These are phyloP conservation scores for Spironucleus salmonicida DNA, from an alignment of 208 protist genomes.

Conservation along the genomic window DNA sequence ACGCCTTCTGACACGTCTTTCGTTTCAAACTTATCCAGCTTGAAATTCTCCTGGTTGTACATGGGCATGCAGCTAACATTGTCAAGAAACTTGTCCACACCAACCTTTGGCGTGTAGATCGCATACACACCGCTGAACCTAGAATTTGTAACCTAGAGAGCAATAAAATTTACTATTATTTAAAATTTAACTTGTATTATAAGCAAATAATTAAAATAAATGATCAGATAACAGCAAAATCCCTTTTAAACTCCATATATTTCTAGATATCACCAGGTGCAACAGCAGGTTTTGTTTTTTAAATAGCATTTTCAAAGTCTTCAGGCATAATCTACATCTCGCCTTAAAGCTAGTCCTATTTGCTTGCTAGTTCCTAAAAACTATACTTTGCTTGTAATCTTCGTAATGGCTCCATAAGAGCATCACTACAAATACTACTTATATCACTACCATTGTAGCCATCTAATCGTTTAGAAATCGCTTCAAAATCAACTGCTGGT, in stretches of 20 bases:
- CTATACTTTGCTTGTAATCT: background rate
- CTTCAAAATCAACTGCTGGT: background rate
- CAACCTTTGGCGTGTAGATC: no score
- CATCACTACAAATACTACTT: background rate
- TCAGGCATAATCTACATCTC: background rate
- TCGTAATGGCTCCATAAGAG: background rate
- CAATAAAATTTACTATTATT: no score
- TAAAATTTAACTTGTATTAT: no score
- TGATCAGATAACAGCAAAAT: no score
- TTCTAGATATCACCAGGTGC: background rate
- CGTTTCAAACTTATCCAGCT: no score
- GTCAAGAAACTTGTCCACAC: no score
- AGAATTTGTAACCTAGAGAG: no score
- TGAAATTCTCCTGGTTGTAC: no score
- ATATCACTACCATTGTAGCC: slow-evolving; percentile 12
- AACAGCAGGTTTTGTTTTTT: slow-evolving; percentile 16
- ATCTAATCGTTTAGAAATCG: background rate
- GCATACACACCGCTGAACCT: no score
- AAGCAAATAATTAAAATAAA: no score
- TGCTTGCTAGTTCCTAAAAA: background rate
- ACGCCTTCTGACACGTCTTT: no score
- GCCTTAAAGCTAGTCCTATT: background rate
- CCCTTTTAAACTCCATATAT: background rate
- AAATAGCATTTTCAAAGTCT: slow-evolving; percentile 9
- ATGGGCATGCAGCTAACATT: no score